Conservation (phyloP, 257 asterid species). For the Gentiana straminea region DNA sequence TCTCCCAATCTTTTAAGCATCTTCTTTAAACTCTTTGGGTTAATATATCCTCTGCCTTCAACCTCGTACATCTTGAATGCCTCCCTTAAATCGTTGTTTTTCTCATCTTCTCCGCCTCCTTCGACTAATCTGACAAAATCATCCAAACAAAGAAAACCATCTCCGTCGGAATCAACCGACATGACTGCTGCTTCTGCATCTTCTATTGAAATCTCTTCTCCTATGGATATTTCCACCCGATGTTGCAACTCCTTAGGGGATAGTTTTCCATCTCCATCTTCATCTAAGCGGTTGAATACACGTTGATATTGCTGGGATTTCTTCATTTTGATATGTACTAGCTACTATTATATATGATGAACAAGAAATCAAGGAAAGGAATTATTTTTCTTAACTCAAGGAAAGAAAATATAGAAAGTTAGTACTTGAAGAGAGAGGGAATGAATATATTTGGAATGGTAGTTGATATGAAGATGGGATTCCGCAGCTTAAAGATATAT, state of each 20-base stretch:
- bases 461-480: too few species aligned
- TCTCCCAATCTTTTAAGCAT: conserved; percentile 57
- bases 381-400: too few species aligned
- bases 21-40: conserved; percentile 49
- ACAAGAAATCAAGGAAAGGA: too few species aligned
- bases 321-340: conserved; percentile 8
- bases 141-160: conserved; percentile 42
- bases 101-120: conserved; percentile 41
- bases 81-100: conserved; percentile 26
- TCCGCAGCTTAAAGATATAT: too few species aligned
- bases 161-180: conserved; percentile 34
- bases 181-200: conserved; percentile 37
- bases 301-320: conserved; percentile 14
- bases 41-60: conserved; percentile 42
- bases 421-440: too few species aligned
- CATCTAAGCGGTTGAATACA: conserved; percentile 25
- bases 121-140: conserved; percentile 45
- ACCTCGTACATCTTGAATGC: conserved; percentile 53
- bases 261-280: conserved; percentile 24
- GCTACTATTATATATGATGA: too few species aligned
- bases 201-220: conserved; percentile 26
- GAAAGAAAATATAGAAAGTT: too few species aligned
- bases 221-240: conserved; percentile 5
- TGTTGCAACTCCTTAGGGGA: conserved; percentile 24
- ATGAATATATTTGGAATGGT: too few species aligned